Base-by-base conservation (phyloP, 352 stramenopile genomes). In the Globisporangium paddicum region DNA sequence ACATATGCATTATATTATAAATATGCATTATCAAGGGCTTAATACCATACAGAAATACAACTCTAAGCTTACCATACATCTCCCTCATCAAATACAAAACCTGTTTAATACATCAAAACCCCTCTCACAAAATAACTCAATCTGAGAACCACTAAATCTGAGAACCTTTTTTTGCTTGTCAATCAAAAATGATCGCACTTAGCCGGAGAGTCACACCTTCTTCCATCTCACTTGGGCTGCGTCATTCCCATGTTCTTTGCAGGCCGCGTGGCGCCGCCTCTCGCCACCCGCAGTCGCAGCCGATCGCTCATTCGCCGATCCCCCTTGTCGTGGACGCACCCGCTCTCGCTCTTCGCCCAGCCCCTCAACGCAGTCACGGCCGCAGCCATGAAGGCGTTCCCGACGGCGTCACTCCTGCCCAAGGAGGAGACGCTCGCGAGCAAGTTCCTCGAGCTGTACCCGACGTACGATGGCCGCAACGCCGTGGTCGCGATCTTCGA, bases 401-500 rank as follows among this genome's bases (percentile, higher is more conserved):
- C 82, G 14, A 82, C 77, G 3, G 66, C 78, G 5, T 76, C 70
- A 18, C 70, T 92, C 25, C 68, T 98, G 41, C 94, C 95, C 49
- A 98, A 98, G 63, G 74, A 95, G 47, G 92, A 98, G 73, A 98
- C 93, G 21, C 76, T 93, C 32, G 86, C 85, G 11, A 75, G 77
- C 50, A 58, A 67, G 21, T 96, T 98, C 58, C 58, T 97, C 32
- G 50, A 81, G 54, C 66, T 75, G 21, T 86, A 95, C 62, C 91
- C 93, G 13, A 55, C 77, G n/a, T 95, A 82, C 63, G 92, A 98
- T 77, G 96, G 96, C 8, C 81, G 84, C 48, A 84, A 87, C 60
- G 79, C 98, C 0, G 79, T 96, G 16, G 93, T 98, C 35, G 93
- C 87, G n/a, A 92, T 99, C 62, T 85, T 99, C 45, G 96, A 99